Evolutionary conservation across 768 basidiomycete genomes (phyloP).

Genomic region (Fomitopsis serialis): DNA sequence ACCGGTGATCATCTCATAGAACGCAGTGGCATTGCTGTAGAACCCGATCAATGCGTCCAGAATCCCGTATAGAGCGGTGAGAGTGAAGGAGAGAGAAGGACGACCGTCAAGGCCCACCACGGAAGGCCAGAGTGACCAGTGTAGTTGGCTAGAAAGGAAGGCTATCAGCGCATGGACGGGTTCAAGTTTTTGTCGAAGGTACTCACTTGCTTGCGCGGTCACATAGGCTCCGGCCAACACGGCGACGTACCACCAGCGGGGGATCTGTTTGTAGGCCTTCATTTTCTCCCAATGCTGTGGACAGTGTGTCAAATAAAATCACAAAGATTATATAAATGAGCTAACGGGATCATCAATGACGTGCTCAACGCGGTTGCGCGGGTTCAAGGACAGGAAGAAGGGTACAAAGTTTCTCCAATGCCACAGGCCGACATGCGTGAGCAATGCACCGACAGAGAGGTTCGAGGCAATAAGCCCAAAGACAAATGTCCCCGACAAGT

Average conservation of each 20-base stretch:
- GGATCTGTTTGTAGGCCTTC: conserved; percentile 39
- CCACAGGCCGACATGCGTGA: conserved; percentile 21
- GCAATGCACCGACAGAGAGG: conserved; percentile 14
- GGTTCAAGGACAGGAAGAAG: conserved; percentile 18
- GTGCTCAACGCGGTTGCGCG: conserved; percentile 14
- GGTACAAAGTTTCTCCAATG: conserved; percentile 19
- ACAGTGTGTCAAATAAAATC: neutral
- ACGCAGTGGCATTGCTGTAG: conserved; percentile 15
- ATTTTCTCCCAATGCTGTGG: conserved; percentile 46
- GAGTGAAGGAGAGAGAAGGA: conserved; percentile 45
- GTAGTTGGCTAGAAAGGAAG: conserved; percentile 27
- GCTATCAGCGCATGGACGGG: neutral
- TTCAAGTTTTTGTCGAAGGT: conserved; percentile 28
- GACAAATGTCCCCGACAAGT: conserved; percentile 20
- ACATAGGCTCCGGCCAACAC: conserved; percentile 38
- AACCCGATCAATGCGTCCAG: conserved; percentile 15
- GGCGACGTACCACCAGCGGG: conserved; percentile 46
- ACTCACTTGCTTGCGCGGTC: conserved; percentile 36
- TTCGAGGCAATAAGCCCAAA: conserved; percentile 15
- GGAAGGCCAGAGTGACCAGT: conserved; percentile 48
- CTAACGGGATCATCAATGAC: conserved; percentile 12
- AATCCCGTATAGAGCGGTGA: conserved; percentile 45
- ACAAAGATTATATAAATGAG: conserved; percentile 26
- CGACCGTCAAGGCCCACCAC: conserved; percentile 46
- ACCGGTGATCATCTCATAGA: conserved; percentile 21